Conservation (phyloP, 108 stramenopile genomes). For the Skeletonema marinoi region DNA sequence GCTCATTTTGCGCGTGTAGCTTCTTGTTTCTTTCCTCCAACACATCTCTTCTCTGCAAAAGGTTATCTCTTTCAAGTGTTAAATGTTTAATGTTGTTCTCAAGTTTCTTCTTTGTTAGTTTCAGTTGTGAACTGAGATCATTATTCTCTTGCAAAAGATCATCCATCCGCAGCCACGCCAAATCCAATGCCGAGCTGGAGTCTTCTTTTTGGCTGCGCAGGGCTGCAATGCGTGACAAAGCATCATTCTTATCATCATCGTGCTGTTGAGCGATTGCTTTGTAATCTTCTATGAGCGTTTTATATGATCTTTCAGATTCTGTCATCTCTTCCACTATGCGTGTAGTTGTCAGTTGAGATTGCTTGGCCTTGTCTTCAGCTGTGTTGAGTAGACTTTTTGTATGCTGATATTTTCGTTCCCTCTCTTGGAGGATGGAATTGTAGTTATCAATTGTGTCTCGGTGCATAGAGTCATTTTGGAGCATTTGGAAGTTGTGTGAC, state of each 20-base stretch:
- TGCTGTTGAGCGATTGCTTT: slow-evolving; percentile 25
- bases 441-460: background rate
- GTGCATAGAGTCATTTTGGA: background rate
- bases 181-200: slow-evolving; percentile 24
- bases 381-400: background rate
- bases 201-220: slow-evolving; percentile 28
- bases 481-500: background rate
- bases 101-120: slow-evolving; percentile 7
- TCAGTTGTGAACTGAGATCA: slow-evolving; percentile 7
- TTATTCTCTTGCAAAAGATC: slow-evolving; percentile 37
- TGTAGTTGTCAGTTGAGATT: slow-evolving; percentile 7
- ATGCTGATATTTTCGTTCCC: background rate
- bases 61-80: slow-evolving; percentile 5
- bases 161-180: slow-evolving; percentile 33
- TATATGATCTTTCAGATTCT: background rate
- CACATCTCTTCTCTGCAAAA: slow-evolving; percentile 12
- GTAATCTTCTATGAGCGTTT: slow-evolving; percentile 14
- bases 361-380: background rate
- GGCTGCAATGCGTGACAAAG: slow-evolving; percentile 27
- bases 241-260: slow-evolving; percentile 27
- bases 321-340: background rate
- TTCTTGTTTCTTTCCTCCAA: background rate
- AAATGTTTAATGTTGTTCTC: slow-evolving; percentile 12
- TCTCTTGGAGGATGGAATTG: background rate
- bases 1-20: background rate